Percentiles rank a stretch among this genome's conserved stretches.
phyloP scores from a whole-genome alignment of 805 yeast genomes.

The Wickerhamomyces subpelliculosus region DNA sequence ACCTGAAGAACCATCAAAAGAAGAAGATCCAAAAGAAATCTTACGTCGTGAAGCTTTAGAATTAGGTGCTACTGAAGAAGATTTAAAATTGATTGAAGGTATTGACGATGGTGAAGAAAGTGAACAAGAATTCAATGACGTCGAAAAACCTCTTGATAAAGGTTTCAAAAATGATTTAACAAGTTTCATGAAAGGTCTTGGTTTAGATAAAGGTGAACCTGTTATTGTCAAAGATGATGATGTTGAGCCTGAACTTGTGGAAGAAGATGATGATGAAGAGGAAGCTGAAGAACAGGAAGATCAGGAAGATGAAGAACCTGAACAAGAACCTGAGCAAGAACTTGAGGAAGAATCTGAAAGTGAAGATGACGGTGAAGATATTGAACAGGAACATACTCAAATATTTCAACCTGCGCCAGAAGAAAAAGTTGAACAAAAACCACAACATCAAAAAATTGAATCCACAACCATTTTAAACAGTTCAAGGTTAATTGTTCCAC shows the following conservation, averaged over 20 bases:
- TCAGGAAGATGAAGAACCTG: slow-evolving; percentile 25
- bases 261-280: slow-evolving; percentile 33
- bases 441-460: slow-evolving; percentile 24
- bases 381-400: slow-evolving; percentile 13
- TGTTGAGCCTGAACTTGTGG: slow-evolving; percentile 15
- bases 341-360: slow-evolving; percentile 28
- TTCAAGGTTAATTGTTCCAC: slow-evolving; percentile 50
- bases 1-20: slow-evolving; percentile 2
- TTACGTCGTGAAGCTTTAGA: slow-evolving; percentile 70
- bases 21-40: slow-evolving; percentile 13
- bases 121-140: slow-evolving; percentile 30
- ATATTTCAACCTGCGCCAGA: slow-evolving; percentile 14
- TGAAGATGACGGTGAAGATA: slow-evolving; percentile 28
- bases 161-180: slow-evolving; percentile 47
- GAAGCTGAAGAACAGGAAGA: slow-evolving; percentile 29
- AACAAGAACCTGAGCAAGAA: slow-evolving; percentile 18
- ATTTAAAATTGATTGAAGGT: slow-evolving; percentile 55
- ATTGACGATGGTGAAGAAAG: slow-evolving; percentile 43
- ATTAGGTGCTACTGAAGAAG: slow-evolving; percentile 84
- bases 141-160: slow-evolving; percentile 25
- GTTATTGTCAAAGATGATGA: slow-evolving; percentile 30
- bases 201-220: slow-evolving; percentile 40
- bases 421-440: slow-evolving; percentile 14
- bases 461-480: slow-evolving; percentile 40
- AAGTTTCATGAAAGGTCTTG: slow-evolving; percentile 60